A percentile compares a stretch with the other conserved stretches of the same genome.
These are phyloP conservation scores for Puccinia brachypodii DNA, from an alignment of 1,284 basidiomycete species.

Conservation along the genomic window DNA sequence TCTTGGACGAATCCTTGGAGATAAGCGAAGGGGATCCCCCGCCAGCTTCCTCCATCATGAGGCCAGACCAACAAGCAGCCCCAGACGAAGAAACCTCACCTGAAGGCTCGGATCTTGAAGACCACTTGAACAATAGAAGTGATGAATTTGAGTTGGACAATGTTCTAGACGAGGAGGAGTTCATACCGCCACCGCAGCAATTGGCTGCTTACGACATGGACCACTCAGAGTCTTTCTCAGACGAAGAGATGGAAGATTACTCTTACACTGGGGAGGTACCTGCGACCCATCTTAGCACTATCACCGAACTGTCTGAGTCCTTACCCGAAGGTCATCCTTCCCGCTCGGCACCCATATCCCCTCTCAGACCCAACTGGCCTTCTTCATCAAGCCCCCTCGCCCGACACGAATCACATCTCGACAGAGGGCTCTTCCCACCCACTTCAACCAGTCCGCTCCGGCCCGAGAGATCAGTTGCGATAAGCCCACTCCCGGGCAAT, in stretches of 20 bases:
- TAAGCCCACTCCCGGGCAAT: background rate
- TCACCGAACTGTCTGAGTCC: background rate
- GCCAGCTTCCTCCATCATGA: background rate
- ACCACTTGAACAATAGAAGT: background rate
- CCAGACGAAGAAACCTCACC: background rate
- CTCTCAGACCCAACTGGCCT: background rate
- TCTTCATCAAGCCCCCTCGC: background rate
- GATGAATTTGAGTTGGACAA: background rate
- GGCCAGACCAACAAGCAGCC: background rate
- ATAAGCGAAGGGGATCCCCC: background rate
- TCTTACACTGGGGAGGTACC: background rate
- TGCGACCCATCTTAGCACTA: conserved; percentile 1
- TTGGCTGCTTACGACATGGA: background rate
- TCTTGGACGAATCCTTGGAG: background rate
- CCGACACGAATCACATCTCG: background rate
- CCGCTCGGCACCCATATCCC: background rate
- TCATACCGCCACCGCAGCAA: background rate
- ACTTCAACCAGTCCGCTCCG: background rate
- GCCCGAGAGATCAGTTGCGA: background rate
- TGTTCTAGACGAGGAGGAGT: conserved; percentile 5
- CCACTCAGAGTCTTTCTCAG: background rate
- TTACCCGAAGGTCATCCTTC: background rate
- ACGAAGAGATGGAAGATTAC: background rate
- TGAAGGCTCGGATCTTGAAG: background rate
- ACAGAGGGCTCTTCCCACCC: background rate